Evolutionary conservation across 306 rosid species (phyloP), one percentile per base, ranked within the genome.

Genomic region (Cyclanthera cordifolia): DNA sequence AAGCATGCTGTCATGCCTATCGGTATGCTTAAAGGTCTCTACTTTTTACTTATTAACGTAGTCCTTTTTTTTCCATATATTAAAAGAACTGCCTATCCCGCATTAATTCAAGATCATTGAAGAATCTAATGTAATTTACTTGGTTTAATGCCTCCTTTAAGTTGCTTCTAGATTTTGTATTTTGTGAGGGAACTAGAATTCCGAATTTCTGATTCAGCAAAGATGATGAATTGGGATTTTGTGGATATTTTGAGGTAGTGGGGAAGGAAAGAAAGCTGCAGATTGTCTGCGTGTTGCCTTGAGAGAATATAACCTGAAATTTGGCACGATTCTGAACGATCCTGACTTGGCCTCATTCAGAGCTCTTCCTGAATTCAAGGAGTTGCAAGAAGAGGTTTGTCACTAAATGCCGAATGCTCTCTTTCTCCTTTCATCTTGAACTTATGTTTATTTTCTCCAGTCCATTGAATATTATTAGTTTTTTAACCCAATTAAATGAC

Each of bases 261-360:
- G 95, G 86, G 96, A 93, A 81, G 99, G 96, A 79, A 84, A 83
- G 85, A 90, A 86, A 78, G 95, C 96, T 41, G 90, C 96, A 43
- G 94, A 86, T 30, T 87, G 88, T 75, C 91, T 93, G 41, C 96
- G 95, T 53, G 84, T 83, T 63, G 95, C 95, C 55, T 81, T 93
- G 78, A 93, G 79, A 80, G 95, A 90, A 45, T 90, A 90, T 84
- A 79, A 85, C 75, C 91, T 93, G 70, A 93, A 93, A 83, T 93
- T 90, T 61, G 93, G 88, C 68, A 93, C 99, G 48, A 83, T 93
- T 82, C 84, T 93, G 81, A 93, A 93, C 75, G 96, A 93, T 82
- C 95, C 99, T 17, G 96, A 93, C 80, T 81, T 93, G 90, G 94
- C 99, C 79, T 90, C 99, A 59, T 89, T 93, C 77, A 79, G 99